Percentiles rank a stretch among this genome's conserved stretches.
These are phyloP conservation scores for Epichloe hybrida DNA, from an alignment of 2,329 filamentous ascomycete species.

Conservation along the genomic window DNA sequence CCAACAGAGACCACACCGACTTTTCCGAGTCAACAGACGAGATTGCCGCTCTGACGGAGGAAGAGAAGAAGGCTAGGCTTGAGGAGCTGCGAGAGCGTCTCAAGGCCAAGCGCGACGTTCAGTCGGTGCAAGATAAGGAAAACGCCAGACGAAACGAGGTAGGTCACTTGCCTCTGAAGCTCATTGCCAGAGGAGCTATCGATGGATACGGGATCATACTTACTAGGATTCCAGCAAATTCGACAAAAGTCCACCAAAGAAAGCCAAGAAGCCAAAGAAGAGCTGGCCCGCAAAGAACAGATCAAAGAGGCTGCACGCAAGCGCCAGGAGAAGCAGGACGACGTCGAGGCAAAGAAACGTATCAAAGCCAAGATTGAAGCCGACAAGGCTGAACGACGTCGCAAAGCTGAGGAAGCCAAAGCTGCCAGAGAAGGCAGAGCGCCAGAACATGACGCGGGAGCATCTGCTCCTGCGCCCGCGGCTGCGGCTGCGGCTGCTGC, in stretches of 20 bases:
- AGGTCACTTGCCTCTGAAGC: constrained; percentile 7
- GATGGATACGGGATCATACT: not conserved
- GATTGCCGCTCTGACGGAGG: constrained; percentile 78
- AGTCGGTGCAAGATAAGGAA: constrained; percentile 61
- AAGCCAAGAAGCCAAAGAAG: constrained; percentile 77
- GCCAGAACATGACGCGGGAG: constrained; percentile 24
- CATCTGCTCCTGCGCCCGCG: constrained; percentile 22
- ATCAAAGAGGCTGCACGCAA: constrained; percentile 84
- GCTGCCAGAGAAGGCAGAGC: constrained; percentile 68
- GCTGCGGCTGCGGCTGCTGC: constrained; percentile 25
- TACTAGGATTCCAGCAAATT: constrained; percentile 36
- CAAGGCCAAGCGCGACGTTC: constrained; percentile 55
- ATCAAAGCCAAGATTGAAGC: constrained; percentile 91
- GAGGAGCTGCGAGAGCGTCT: constrained; percentile 60
- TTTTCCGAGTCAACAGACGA: constrained; percentile 92
- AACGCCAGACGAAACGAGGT: constrained; percentile 80
- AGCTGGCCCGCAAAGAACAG: constrained; percentile 74
- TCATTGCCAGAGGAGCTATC: not conserved
- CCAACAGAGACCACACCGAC: constrained; percentile 62
- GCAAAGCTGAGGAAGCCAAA: constrained; percentile 76
- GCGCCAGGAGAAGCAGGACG: constrained; percentile 74
- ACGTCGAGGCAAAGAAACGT: constrained; percentile 72
- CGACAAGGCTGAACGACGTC: constrained; percentile 78
- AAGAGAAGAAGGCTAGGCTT: constrained; percentile 74
- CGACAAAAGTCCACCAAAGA: constrained; percentile 84